phyloP scores from a whole-genome alignment of 148 eudicot genomes.

The Rhododendron griersonianum region DNA sequence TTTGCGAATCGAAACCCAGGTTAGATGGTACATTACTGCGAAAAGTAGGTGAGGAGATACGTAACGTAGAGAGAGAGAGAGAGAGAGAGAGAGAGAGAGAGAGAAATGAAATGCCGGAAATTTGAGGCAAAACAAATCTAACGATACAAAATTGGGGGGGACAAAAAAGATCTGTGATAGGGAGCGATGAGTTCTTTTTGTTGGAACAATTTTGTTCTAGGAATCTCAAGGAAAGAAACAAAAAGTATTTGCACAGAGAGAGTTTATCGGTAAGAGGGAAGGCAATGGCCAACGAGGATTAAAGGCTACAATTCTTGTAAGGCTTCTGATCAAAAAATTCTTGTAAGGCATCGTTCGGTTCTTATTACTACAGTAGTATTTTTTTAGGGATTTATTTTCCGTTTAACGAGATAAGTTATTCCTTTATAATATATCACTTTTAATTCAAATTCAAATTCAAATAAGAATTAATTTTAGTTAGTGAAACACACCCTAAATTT shows the following conservation, averaged over 20 bases:
- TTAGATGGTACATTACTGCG: not conserved
- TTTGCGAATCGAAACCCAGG: not conserved
- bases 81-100: not conserved
- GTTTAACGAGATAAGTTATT: no score
- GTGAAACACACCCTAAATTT: no score
- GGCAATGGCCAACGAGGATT: no score
- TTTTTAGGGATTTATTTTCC: no score
- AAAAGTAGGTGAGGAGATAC: not conserved
- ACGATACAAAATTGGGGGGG: constrained; percentile 13
- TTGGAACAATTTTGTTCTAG: not conserved
- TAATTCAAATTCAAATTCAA: no score
- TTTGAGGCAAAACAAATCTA: constrained; percentile 3
- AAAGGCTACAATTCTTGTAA: no score
- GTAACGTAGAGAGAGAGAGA: not conserved
- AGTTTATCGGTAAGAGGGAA: no score
- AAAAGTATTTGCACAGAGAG: not conserved
- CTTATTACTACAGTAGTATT: no score
- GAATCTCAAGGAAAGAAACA: not conserved
- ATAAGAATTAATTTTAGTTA: no score
- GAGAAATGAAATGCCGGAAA: not conserved
- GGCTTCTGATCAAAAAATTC: no score
- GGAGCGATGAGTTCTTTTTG: not conserved
- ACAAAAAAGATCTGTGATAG: constrained; percentile 7
- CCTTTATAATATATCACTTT: no score
- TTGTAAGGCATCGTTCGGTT: no score